Evolutionary conservation across 306 rosid species (phyloP), one percentile per base, ranked within the genome.

Genomic region (Trifolium dubium): DNA sequence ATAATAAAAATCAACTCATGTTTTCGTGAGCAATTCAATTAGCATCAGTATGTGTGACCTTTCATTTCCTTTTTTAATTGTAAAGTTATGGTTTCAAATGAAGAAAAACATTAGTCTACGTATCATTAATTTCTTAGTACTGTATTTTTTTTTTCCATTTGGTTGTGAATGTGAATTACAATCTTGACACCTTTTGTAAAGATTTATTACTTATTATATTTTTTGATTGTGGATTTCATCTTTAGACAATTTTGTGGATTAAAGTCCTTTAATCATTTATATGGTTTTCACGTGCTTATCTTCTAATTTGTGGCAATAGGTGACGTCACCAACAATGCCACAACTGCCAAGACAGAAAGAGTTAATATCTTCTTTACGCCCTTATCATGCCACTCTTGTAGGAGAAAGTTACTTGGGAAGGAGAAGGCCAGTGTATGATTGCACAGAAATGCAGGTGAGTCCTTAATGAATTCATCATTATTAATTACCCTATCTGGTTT

Each of bases 321-420:
- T 95, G 84, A 95, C 86, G 80, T 89, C 99, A 55, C 83, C 88
- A 18, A 64, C 97, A 43, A 60, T 92, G 74, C 99, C 99, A 10
- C 92, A 82, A 67, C 84, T 95, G 58, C 99, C 99, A 40, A 69
- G 83, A 67, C 96, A 92, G 44, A 89, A 71, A 85, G 96, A 92
- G 83, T 80, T 95, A 73, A 73, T 79, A 55, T 86, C 92, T 37
- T 82, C 87, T 49, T 77, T 95, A 82, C 90, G 99, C 72, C 88
- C 93, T 64, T 81, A 86, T 80, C 96, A 95, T 55, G 89, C 89
- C 67, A 88, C 86, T 68, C 98, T 95, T 76, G 98, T 95, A 0
- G 99, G 97, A 58, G 99, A 92, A 81, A 95, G 97, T 83, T 95
- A 84, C 86, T 80, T 92, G 87, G 99, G 89, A 35, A 92, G 85